These are phyloP conservation scores for Suhomyces atakaporum DNA, from an alignment of 1,139 yeast genomes.

Conservation along the genomic window DNA sequence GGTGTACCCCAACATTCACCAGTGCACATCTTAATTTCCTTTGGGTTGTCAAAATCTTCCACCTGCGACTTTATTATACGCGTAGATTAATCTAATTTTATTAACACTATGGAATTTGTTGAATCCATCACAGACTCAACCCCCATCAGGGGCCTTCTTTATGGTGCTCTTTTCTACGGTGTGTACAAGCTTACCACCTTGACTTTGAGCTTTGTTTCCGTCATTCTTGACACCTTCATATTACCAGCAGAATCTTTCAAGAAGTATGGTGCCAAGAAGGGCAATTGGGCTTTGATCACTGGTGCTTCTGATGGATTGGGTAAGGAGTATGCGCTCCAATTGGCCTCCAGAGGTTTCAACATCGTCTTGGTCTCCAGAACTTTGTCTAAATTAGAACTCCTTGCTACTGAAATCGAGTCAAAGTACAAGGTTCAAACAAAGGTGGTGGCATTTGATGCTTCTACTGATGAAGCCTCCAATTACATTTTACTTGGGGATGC, in stretches of 20 bases:
- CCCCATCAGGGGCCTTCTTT: slow-evolving; percentile 28
- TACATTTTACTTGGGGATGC: slow-evolving; percentile 53
- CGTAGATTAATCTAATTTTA: too few relatives aligned
- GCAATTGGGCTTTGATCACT: slow-evolving; percentile 87
- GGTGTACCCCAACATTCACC: not conserved
- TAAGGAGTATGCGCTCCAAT: slow-evolving; percentile 81
- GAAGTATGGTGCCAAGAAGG: slow-evolving; percentile 68
- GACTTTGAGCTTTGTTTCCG: slow-evolving; percentile 39
- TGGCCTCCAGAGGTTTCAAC: slow-evolving; percentile 85
- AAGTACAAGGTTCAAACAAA: slow-evolving; percentile 65
- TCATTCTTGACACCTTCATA: slow-evolving; percentile 59
- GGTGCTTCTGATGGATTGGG: slow-evolving; percentile 99
- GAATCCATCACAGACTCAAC: slow-evolving; percentile 19
- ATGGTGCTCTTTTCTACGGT: slow-evolving; percentile 51
- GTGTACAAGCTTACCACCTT: slow-evolving; percentile 47
- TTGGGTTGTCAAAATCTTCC: too few relatives aligned
- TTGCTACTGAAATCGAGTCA: slow-evolving; percentile 64
- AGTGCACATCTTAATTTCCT: too few relatives aligned
- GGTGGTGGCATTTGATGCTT: slow-evolving; percentile 77
- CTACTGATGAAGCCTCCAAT: slow-evolving; percentile 55
- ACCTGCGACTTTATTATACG: too few relatives aligned
- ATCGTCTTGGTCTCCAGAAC: slow-evolving; percentile 85
- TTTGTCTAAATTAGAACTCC: slow-evolving; percentile 65
- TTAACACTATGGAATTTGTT: slow-evolving; percentile 16
- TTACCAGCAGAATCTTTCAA: slow-evolving; percentile 63